Base-by-base conservation (phyloP, 1,284 basidiomycete species). In the Athelia psychrophila region DNA sequence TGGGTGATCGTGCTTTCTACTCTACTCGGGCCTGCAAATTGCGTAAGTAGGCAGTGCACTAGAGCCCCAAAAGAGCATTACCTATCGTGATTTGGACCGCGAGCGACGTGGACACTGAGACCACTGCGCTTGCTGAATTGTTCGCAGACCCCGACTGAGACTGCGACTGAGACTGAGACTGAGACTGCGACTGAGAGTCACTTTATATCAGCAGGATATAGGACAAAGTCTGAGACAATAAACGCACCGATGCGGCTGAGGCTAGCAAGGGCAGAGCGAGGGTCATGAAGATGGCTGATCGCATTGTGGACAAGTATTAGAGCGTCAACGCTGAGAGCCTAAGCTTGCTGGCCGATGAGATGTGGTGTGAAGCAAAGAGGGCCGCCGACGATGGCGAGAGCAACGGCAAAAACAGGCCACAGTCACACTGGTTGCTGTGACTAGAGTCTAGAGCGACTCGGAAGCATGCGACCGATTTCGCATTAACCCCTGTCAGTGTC, bases 1-100 rank as follows among this genome's bases (percentile, higher is more conserved):
- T 66, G 59, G 12, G 72, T 68, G 47, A 67, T 56, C 35, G 76
- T 77, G 53, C 63, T 75, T 24, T 58, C 54, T 55, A 68, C 61
- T 54, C 71, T 69, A 63, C 75, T 61, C 52, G 70, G 54, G 49
- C 60, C 44, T 46, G 38, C 8, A 42, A 16, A 42, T 42, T 9
- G 16, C 6, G n/a, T 42, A 6, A 42, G 38, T 42, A 42, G 16
- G 8, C 38, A 16, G 6, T 42, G 38, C n/a, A n/a, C 38, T 42
- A 9, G 38, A 8, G 38, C 6, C 6, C 38, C 8, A 42, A 16
- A 13, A 30, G 38, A 18, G 9, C 16, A 42, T 10, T 42, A 42
- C 38, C 66, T 46, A 68, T 63, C 10, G 65, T 68, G 49, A 70
- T 58, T 27, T 59, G 60, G 24, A 70, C 62, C n/a, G 67, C 60